phyloP scores from a whole-genome alignment of 306 rosid genomes.

The Gynostemma pentaphyllum region DNA sequence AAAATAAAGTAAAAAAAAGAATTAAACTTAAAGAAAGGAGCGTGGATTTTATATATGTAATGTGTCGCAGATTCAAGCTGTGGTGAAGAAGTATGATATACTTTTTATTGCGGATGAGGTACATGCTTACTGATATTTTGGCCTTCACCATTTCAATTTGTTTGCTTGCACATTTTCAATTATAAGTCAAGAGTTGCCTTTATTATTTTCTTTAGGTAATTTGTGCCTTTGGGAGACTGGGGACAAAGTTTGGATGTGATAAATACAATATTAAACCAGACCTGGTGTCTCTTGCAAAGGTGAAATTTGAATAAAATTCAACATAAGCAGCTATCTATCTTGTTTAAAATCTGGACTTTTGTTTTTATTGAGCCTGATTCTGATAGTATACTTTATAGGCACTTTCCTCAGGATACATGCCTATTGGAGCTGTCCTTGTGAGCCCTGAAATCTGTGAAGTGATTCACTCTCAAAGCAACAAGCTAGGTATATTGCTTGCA shows the following conservation, averaged over 20 bases:
- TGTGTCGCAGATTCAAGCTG: conserved; percentile 66
- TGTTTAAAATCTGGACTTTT: background rate
- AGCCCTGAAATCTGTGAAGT: conserved; percentile 82
- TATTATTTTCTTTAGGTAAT: conserved; percentile 46
- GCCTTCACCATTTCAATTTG: conserved; percentile 1
- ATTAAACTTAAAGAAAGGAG: background rate
- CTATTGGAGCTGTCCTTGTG: conserved; percentile 88
- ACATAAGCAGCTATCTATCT: background rate
- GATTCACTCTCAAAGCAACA: conserved; percentile 69
- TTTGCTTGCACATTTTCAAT: background rate
- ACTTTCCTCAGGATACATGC: conserved; percentile 80
- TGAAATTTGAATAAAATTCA: conserved; percentile 13
- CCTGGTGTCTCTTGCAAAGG: conserved; percentile 94
- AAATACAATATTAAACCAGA: conserved; percentile 86
- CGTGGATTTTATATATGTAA: background rate
- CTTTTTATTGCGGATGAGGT: conserved; percentile 98
- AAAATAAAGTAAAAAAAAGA: background rate
- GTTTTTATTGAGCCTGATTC: background rate
- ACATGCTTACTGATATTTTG: conserved; percentile 8
- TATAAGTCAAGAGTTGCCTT: background rate
- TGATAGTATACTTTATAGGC: conserved; percentile 38
- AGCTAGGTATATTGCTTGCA: conserved; percentile 50
- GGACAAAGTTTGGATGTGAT: conserved; percentile 81
- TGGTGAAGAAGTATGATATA: conserved; percentile 88
- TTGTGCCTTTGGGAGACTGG: conserved; percentile 95